These are phyloP conservation scores for Eutrema japonicum DNA, from an alignment of 345 rosid genomes.

Conservation along the genomic window DNA sequence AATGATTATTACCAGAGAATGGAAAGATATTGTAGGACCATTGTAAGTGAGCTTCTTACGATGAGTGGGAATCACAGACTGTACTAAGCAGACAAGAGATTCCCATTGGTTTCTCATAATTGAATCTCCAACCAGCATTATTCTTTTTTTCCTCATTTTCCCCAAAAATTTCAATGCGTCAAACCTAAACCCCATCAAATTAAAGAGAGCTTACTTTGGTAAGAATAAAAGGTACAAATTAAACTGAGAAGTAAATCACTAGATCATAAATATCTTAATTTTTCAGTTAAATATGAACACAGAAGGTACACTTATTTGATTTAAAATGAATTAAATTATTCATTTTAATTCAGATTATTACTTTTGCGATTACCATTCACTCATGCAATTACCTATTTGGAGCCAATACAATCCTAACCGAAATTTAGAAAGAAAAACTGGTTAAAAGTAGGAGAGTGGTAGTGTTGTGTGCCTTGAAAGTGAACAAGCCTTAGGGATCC, in stretches of 20 bases:
- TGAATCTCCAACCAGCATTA: constrained; percentile 94
- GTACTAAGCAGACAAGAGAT: constrained; percentile 88
- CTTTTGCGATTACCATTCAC: not conserved
- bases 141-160: constrained; percentile 80
- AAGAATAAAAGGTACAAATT: not conserved
- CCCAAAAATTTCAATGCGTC: constrained; percentile 83
- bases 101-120: constrained; percentile 99
- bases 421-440: not conserved
- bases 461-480: constrained; percentile 63
- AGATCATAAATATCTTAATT: not conserved
- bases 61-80: constrained; percentile 77
- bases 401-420: not conserved
- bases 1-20: constrained; percentile 60
- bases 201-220: not conserved
- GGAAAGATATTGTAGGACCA: constrained; percentile 91
- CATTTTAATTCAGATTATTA: not conserved
- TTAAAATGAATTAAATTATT: too few species aligned
- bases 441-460: not conserved
- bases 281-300: not conserved
- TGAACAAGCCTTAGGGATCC: constrained; percentile 80
- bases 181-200: constrained; percentile 55
- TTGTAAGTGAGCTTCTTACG: constrained; percentile 69
- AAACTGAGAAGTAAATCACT: not conserved
- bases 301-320: too few species aligned
- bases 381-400: not conserved